A percentile compares a stretch with the other conserved stretches of the same genome.
phyloP scores from a whole-genome alignment of 208 protist genomes.

The Trichomonas vaginalis region DNA sequence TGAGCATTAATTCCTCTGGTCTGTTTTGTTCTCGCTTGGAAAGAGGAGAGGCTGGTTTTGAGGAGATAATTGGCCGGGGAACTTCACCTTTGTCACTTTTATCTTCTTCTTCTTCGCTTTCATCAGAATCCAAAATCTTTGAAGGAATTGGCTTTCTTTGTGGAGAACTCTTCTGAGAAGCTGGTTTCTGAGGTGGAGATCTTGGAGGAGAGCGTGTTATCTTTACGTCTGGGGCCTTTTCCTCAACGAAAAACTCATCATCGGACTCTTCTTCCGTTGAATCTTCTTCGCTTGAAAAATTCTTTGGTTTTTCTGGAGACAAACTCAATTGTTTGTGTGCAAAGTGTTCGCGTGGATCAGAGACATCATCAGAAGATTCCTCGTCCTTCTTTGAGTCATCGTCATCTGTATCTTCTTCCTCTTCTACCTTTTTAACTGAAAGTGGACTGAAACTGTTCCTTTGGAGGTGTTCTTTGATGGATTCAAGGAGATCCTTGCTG shows the following conservation, averaged over 20 bases:
- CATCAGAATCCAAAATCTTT: neutral
- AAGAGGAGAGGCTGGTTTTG: too few relatives aligned
- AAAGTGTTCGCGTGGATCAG: neutral
- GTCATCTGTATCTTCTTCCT: neutral
- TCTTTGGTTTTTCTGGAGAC: neutral
- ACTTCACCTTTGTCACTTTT: neutral
- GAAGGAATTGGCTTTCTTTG: neutral
- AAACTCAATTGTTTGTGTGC: neutral
- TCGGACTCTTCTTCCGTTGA: neutral
- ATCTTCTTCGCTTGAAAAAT: neutral
- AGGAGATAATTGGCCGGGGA: neutral
- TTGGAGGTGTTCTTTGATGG: neutral
- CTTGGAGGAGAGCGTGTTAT: neutral
- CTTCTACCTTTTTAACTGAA: neutral
- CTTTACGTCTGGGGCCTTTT: neutral
- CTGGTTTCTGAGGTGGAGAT: neutral
- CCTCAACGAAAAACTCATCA: neutral
- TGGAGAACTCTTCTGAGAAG: neutral
- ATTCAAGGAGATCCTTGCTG: neutral
- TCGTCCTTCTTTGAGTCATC: too few relatives aligned
- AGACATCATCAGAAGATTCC: too few relatives aligned
- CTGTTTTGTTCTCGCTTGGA: too few relatives aligned
- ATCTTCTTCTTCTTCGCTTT: neutral
- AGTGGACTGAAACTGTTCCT: neutral
- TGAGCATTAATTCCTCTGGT: too few relatives aligned